phyloP scores from a whole-genome alignment of 164 flowering plant species.

The Chimonanthus praecox region DNA sequence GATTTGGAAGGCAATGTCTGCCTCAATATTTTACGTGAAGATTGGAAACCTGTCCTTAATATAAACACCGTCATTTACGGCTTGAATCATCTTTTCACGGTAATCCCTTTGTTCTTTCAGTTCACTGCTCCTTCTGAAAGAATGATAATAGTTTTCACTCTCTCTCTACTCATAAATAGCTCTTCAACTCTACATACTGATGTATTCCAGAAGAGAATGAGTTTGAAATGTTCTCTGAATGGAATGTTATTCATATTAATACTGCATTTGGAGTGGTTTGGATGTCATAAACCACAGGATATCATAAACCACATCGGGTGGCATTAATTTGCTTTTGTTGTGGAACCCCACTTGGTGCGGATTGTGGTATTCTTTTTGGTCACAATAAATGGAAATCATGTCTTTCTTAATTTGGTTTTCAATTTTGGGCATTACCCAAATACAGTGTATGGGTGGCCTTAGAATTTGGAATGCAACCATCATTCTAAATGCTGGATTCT shows the following conservation, averaged over 20 bases:
- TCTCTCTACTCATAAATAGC: no score
- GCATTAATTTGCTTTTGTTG: not conserved
- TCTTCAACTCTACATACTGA: not conserved
- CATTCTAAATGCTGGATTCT: no score
- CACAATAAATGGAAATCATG: not conserved
- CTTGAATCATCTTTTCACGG: conserved; percentile 66
- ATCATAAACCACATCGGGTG: not conserved
- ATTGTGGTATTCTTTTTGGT: not conserved
- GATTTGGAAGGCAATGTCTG: conserved; percentile 85
- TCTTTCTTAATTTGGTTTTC: not conserved
- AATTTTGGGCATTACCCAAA: not conserved
- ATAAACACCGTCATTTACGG: conserved; percentile 72
- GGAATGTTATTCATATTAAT: not conserved
- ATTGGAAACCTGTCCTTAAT: conserved; percentile 81
- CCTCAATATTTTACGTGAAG: conserved; percentile 77
- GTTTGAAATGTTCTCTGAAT: not conserved
- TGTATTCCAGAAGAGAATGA: not conserved
- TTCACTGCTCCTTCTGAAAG: not conserved
- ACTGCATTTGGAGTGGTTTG: not conserved
- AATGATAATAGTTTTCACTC: no score
- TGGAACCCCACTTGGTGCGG: not conserved
- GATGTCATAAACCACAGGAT: not conserved
- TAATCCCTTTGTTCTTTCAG: conserved; percentile 15
- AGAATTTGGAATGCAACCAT: not conserved
- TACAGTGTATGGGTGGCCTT: not conserved